Percentiles rank a stretch among this genome's conserved stretches.
phyloP scores from a whole-genome alignment of 2,329 filamentous ascomycete species.

The Pseudopithomyces maydicus region DNA sequence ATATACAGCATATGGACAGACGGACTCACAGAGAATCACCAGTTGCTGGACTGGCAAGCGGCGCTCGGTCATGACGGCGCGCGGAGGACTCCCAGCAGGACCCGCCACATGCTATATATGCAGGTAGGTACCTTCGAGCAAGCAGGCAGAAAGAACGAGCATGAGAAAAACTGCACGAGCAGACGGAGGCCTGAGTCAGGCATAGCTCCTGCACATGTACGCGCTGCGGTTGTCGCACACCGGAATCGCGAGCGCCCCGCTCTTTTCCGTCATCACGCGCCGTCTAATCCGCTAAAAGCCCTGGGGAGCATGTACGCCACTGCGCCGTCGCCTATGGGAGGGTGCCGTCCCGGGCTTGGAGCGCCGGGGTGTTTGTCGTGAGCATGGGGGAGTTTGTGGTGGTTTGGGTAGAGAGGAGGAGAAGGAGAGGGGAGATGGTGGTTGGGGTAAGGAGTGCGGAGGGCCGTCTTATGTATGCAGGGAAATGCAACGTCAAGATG shows the following conservation, averaged over 20 bases:
- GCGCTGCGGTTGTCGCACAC: neutral
- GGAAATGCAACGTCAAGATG: too few relatives aligned
- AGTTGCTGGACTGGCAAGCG: constrained; percentile 47
- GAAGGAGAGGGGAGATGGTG: too few relatives aligned
- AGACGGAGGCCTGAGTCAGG: constrained; percentile 6
- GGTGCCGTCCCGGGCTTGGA: neutral
- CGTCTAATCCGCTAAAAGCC: neutral
- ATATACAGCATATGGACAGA: too few relatives aligned
- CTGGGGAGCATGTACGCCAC: neutral
- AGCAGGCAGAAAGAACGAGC: too few relatives aligned
- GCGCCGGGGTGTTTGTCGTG: neutral
- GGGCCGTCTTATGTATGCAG: too few relatives aligned
- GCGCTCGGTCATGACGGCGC: constrained; percentile 41
- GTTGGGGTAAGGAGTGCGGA: too few relatives aligned
- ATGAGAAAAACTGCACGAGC: neutral
- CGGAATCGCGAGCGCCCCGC: constrained; percentile 5
- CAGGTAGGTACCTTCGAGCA: too few relatives aligned
- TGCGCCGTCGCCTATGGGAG: neutral
- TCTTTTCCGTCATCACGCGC: constrained; percentile 7
- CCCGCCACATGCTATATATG: constrained; percentile 16
- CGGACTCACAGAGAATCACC: constrained; percentile 45
- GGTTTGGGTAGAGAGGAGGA: neutral
- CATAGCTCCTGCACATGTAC: neutral
- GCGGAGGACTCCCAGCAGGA: constrained; percentile 1
- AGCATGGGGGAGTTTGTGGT: neutral